Base-by-base conservation (phyloP, 1,284 basidiomycete genomes). In the Neonothopanus nambi region DNA sequence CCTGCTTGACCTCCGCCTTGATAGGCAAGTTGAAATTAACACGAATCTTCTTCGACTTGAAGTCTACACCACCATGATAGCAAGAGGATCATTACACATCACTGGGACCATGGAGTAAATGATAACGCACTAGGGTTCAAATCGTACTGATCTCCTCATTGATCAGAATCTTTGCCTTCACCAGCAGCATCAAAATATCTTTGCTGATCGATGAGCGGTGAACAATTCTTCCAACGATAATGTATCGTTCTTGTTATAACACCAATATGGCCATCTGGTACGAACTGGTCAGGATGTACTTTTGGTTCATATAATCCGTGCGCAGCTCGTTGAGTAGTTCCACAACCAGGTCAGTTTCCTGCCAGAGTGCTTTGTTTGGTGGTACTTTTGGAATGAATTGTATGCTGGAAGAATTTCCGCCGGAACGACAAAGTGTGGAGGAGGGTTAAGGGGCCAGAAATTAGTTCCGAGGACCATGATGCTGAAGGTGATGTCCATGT, bases 301-400 rank as follows among this genome's bases (percentile, higher is more conserved):
- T 98, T 70, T 95, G 93, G 63, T 86, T 87, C 46, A 94, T 78
- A 71, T 97, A 95, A 66, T 91, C 95, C 54, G 95, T 95, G 55
- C 91, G 85, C 44, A 99, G 79, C 69, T 99, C 97, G 74, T 94
- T 96, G 89, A 94, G 67, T 96, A 90, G 67, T 98, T 96, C 96
- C 96, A 98, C 18, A 98, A 73, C 96, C 96, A 99, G 0, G 93
- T 95, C 24, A 99, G 80, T 65, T 97, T 97, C 56, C 97, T 89
- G 18, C 96, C 96, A 3, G 89, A 91, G 71, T 96, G 93, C 73
- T 96, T 95, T 63, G 87, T 89, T 65, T 92, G 88, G 73, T 98
- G 98, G 77, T 95, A 98, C 61, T 90, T 85, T 61, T 88, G 84
- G 80, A 99, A 99, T 15, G 92, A 86, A 62, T 98, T 91, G 70